These are phyloP conservation scores for Darksidea phi DNA, from an alignment of 495 filamentous ascomycete species.

Conservation along the genomic window DNA sequence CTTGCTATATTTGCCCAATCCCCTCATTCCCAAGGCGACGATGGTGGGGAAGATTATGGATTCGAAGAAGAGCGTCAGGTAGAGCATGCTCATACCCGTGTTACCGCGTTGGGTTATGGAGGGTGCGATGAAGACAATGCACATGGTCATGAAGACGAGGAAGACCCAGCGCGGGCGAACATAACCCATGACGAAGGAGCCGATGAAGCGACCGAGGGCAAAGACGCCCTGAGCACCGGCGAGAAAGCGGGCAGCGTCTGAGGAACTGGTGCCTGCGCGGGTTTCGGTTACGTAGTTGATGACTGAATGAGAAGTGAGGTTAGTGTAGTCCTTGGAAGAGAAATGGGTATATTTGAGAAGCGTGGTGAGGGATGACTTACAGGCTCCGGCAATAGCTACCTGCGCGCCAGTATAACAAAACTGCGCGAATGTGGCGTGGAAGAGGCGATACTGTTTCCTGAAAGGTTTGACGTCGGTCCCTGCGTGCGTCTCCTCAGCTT, in stretches of 20 bases:
- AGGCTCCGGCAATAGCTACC: constrained; percentile 35
- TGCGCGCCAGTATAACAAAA: constrained; percentile 75
- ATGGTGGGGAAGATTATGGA: constrained; percentile 64
- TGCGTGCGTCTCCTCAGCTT: constrained; percentile 47
- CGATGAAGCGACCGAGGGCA: constrained; percentile 53
- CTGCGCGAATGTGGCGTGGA: constrained; percentile 65
- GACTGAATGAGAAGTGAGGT: constrained; percentile 58
- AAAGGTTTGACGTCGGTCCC: constrained; percentile 50
- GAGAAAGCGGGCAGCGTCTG: constrained; percentile 53
- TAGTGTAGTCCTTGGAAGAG: too few relatives aligned
- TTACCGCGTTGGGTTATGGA: constrained; percentile 42
- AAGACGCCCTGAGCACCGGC: constrained; percentile 59
- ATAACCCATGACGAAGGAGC: constrained; percentile 53
- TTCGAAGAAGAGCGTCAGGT: constrained; percentile 60
- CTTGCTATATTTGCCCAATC: constrained; percentile 60
- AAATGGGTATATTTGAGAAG: too few relatives aligned
- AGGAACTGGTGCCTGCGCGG: constrained; percentile 40
- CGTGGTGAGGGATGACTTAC: neutral
- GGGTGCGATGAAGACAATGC: constrained; percentile 42
- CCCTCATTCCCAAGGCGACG: constrained; percentile 60
- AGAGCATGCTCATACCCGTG: constrained; percentile 56
- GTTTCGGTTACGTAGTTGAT: constrained; percentile 55
- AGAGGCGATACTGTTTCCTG: constrained; percentile 55
- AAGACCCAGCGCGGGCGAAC: constrained; percentile 55
- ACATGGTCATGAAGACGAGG: constrained; percentile 41